phyloP scores from a whole-genome alignment of 495 filamentous ascomycete species.

The Aspergillus funiculosus region DNA sequence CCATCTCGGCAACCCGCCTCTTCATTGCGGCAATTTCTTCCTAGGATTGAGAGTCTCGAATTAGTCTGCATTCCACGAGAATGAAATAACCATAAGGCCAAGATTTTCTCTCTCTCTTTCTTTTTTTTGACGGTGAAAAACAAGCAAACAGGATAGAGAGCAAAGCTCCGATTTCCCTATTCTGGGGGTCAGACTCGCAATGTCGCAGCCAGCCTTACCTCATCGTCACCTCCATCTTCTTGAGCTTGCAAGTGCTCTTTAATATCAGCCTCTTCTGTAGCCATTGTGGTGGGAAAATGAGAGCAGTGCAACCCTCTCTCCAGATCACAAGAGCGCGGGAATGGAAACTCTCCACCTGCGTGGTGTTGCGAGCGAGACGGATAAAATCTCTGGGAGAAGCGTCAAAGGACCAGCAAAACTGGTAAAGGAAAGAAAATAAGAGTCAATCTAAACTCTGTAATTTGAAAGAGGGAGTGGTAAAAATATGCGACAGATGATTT shows the following conservation, averaged over 20 bases:
- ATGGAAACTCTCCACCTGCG: constrained; percentile 15
- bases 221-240: constrained; percentile 40
- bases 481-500: constrained; percentile 10
- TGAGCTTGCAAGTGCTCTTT: constrained; percentile 36
- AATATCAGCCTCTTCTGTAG: constrained; percentile 37
- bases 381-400: constrained; percentile 16
- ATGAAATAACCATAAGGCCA: not conserved
- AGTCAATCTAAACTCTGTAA: constrained; percentile 4
- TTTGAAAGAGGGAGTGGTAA: constrained; percentile 1
- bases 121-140: not conserved
- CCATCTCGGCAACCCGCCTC: constrained; percentile 96
- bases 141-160: too few relatives aligned
- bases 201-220: constrained; percentile 26
- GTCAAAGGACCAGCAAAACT: constrained; percentile 9
- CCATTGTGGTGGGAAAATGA: constrained; percentile 21
- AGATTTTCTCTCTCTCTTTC: not conserved
- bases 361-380: constrained; percentile 11
- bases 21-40: constrained; percentile 99
- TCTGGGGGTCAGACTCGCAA: too few relatives aligned
- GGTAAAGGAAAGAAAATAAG: not conserved
- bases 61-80: not conserved
- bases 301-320: not conserved
- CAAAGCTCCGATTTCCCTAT: too few relatives aligned
- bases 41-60: constrained; percentile 33
- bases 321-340: constrained; percentile 1